Evolutionary conservation across 2,329 filamentous ascomycete species (phyloP).

Genomic region (Xylariaceae sp.): DNA sequence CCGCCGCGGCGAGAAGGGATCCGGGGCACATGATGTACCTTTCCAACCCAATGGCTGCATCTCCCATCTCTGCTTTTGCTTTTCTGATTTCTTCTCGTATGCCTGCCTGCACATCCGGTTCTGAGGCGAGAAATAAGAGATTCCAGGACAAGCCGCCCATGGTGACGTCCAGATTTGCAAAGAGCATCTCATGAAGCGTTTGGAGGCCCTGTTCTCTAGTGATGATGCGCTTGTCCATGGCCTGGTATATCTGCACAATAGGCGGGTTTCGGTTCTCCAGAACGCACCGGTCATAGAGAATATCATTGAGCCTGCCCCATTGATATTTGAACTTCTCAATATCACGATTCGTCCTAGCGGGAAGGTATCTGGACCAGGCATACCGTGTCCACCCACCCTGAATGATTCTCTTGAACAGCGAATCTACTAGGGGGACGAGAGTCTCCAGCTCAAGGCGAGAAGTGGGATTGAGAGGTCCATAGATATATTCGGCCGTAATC

Average conservation of each 20-base stretch:
- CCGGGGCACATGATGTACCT: constrained; percentile 21
- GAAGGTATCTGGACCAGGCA: constrained; percentile 25
- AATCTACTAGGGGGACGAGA: constrained; percentile 26
- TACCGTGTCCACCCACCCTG: constrained; percentile 31
- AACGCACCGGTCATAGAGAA: constrained; percentile 5
- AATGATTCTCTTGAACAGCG: constrained; percentile 31
- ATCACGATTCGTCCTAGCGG: constrained; percentile 23
- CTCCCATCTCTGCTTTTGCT: no score
- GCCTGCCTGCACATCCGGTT: constrained; percentile 28
- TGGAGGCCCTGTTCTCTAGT: constrained; percentile 32
- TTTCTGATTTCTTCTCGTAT: constrained; percentile 17
- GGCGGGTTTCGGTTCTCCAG: background rate
- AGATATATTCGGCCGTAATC: constrained; percentile 34
- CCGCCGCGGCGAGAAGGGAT: constrained; percentile 28
- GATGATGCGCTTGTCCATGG: constrained; percentile 19
- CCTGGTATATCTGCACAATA: constrained; percentile 17
- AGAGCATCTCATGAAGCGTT: constrained; percentile 42
- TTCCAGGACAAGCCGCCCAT: constrained; percentile 38
- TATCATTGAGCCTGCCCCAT: constrained; percentile 34
- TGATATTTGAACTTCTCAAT: constrained; percentile 26
- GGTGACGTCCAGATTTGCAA: constrained; percentile 43
- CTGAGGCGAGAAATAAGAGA: constrained; percentile 36
- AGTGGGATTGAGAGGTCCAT: constrained; percentile 28
- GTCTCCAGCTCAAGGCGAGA: constrained; percentile 22
- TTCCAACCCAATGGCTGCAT: background rate